Evolutionary conservation across 768 basidiomycete species (phyloP).

Genomic region (Termitomyces sp.): DNA sequence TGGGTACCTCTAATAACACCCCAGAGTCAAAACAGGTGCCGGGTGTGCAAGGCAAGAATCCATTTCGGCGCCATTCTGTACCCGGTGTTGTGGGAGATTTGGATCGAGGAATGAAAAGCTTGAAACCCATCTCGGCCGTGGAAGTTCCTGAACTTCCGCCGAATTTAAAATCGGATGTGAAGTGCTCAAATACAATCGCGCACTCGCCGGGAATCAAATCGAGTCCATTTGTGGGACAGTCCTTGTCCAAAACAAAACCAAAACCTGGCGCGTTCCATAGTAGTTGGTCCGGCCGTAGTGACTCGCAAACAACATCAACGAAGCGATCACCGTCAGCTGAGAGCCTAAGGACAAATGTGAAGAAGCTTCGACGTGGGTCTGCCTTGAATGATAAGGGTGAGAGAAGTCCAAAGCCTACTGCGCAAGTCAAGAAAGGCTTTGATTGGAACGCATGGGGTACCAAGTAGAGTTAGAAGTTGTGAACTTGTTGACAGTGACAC

Average conservation of each 20-base stretch:
- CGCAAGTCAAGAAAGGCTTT: conserved; percentile 7
- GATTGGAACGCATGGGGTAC: conserved; percentile 21
- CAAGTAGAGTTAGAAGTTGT: background rate
- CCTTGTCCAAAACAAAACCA: background rate
- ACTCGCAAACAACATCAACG: background rate
- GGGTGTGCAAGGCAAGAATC: conserved; percentile 12
- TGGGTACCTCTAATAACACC: background rate
- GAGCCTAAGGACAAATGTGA: background rate
- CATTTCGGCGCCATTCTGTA: conserved; percentile 15
- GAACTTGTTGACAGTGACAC: background rate
- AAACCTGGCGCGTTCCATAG: background rate
- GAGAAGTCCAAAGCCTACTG: background rate
- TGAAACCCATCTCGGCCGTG: conserved; percentile 24
- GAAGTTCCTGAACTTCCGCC: conserved; percentile 21
- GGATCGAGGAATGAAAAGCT: conserved; percentile 8
- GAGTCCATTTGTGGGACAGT: background rate
- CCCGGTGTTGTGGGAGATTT: conserved; percentile 1
- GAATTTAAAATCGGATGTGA: conserved; percentile 5
- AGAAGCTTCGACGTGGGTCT: conserved; percentile 2
- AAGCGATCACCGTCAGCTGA: background rate
- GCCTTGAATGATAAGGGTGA: background rate
- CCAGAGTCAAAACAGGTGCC: background rate
- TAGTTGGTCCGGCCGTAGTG: conserved; percentile 1
- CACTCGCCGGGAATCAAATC: background rate
- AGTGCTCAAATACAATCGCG: background rate